A percentile compares a stretch with the other conserved stretches of the same genome.
Evolutionary conservation across 75 land plant species (phyloP).

Genomic region (Cryptomeria japonica): DNA sequence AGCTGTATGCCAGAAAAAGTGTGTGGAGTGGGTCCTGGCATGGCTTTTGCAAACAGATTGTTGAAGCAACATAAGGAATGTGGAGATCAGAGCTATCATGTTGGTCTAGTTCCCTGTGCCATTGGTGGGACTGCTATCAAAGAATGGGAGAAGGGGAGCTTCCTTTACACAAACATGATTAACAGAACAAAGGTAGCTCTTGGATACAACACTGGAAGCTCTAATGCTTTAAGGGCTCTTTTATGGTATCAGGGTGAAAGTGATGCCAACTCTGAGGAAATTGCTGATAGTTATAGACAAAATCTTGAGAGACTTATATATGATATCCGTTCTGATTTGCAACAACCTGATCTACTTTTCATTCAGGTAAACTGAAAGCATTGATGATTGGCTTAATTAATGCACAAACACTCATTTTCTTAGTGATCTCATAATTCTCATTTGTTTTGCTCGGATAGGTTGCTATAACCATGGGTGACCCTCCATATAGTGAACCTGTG

Average conservation of each 20-base stretch:
- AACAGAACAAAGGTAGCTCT: constrained; percentile 35
- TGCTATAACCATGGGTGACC: constrained; percentile 2
- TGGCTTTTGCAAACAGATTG: constrained; percentile 61
- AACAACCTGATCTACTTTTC: neutral
- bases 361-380: neutral
- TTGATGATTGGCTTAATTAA: neutral
- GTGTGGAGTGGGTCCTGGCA: constrained; percentile 80
- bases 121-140: constrained; percentile 64
- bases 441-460: too few relatives aligned
- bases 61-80: constrained; percentile 13
- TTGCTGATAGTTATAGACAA: neutral
- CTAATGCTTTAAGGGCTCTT: neutral
- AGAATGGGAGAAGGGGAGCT: constrained; percentile 58
- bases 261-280: neutral
- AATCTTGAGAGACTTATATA: neutral
- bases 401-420: neutral
- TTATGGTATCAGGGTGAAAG: neutral
- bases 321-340: neutral
- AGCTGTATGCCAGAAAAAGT: constrained; percentile 18
- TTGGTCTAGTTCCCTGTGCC: constrained; percentile 85
- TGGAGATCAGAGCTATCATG: constrained; percentile 10
- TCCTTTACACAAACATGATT: constrained; percentile 55
- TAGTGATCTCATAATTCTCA: neutral
- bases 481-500: constrained; percentile 6
- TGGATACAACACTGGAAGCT: neutral